phyloP scores from a whole-genome alignment of 495 filamentous ascomycete species.

The Trichoderma asperelloides region DNA sequence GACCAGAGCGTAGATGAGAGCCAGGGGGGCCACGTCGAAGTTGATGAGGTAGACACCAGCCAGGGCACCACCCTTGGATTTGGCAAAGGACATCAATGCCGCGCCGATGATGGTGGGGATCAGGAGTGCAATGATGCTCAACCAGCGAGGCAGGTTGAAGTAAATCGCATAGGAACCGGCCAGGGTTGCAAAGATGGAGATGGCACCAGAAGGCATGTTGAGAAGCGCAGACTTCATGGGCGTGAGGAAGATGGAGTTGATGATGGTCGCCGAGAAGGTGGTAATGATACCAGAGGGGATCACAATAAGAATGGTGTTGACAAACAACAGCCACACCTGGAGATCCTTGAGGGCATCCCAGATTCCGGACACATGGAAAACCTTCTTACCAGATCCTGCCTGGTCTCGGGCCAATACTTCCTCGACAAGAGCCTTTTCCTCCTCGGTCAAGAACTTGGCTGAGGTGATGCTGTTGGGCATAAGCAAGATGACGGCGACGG shows the following conservation, averaged over 20 bases:
- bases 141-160: slow-evolving; percentile 11
- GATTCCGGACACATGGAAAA: slow-evolving; percentile 36
- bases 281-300: slow-evolving; percentile 53
- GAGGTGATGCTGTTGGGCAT: slow-evolving; percentile 56
- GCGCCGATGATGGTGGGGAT: slow-evolving; percentile 40
- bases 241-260: slow-evolving; percentile 36
- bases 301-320: slow-evolving; percentile 25
- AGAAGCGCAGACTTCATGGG: slow-evolving; percentile 45
- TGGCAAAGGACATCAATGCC: slow-evolving; percentile 43
- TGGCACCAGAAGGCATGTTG: slow-evolving; percentile 49
- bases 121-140: slow-evolving; percentile 12
- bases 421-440: slow-evolving; percentile 49
- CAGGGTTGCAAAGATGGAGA: slow-evolving; percentile 38
- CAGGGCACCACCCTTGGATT: slow-evolving; percentile 37
- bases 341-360: slow-evolving; percentile 40
- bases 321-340: slow-evolving; percentile 29
- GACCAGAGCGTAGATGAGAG: slow-evolving; percentile 23
- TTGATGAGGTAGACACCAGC: slow-evolving; percentile 52
- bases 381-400: slow-evolving; percentile 56
- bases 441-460: slow-evolving; percentile 46
- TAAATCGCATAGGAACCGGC: slow-evolving; percentile 26
- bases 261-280: slow-evolving; percentile 58
- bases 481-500: slow-evolving; percentile 48
- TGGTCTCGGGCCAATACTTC: slow-evolving; percentile 51
- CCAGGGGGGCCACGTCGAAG: slow-evolving; percentile 34